These are phyloP conservation scores for Dictyophora rubrovolvata DNA, from an alignment of 768 basidiomycete species.

Conservation along the genomic window DNA sequence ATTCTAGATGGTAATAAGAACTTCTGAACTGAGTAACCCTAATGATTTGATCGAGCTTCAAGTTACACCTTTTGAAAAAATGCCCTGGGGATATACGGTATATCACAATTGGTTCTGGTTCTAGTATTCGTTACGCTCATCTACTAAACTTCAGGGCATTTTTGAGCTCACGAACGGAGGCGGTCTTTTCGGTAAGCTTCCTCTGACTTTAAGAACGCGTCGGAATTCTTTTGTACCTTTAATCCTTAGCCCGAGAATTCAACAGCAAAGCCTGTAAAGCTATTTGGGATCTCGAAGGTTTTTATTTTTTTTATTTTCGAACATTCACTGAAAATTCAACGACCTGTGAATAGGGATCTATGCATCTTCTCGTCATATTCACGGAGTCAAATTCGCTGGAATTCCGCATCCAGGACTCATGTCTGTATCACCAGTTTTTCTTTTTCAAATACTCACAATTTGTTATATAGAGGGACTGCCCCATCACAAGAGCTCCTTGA, in stretches of 20 bases:
- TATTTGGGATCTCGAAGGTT: conserved; percentile 71
- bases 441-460: neutral
- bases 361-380: conserved; percentile 66
- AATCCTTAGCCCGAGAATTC: conserved; percentile 45
- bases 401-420: conserved; percentile 69
- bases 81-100: conserved; percentile 77
- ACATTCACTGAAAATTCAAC: neutral
- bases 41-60: neutral
- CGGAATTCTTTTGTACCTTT: neutral
- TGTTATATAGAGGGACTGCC: conserved; percentile 45
- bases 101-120: conserved; percentile 8
- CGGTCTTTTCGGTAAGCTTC: conserved; percentile 48
- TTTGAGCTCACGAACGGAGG: conserved; percentile 68
- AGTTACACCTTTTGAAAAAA: conserved; percentile 61
- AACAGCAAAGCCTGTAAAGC: conserved; percentile 65
- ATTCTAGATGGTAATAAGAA: conserved; percentile 53
- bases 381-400: conserved; percentile 70
- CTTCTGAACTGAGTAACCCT: neutral
- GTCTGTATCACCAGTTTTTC: neutral
- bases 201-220: neutral
- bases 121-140: neutral
- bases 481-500: conserved; percentile 63
- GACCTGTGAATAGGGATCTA: conserved; percentile 44
- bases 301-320: conserved; percentile 1
- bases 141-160: conserved; percentile 41